Evolutionary conservation across 495 filamentous ascomycete species (phyloP).

Genomic region (Xylaria bambusicola): DNA sequence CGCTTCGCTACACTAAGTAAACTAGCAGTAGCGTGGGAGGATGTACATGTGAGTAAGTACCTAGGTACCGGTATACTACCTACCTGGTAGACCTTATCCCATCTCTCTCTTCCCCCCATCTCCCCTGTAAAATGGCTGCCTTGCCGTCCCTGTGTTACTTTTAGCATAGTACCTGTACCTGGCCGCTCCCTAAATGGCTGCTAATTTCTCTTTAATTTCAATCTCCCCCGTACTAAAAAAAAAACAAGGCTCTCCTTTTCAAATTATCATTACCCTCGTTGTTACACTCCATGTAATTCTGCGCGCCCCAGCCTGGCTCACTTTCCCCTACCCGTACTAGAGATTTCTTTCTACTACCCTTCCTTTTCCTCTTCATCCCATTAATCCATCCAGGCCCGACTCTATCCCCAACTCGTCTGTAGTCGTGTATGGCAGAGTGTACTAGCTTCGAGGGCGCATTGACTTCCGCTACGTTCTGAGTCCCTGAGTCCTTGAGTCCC

Average conservation of each 20-base stretch:
- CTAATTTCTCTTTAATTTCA: slow-evolving; percentile 35
- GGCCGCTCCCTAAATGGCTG: slow-evolving; percentile 33
- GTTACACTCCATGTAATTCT: slow-evolving; percentile 37
- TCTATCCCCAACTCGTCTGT: slow-evolving; percentile 10
- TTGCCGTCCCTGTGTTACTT: not conserved
- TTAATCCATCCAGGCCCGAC: slow-evolving; percentile 19
- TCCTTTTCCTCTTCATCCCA: slow-evolving; percentile 26
- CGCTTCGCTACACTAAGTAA: too few species aligned
- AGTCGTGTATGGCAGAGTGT: slow-evolving; percentile 17
- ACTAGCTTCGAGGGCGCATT: slow-evolving; percentile 29
- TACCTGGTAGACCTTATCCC: too few species aligned
- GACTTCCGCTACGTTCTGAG: slow-evolving; percentile 28
- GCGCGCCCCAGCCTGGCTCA: slow-evolving; percentile 28
- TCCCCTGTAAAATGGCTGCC: slow-evolving; percentile 12
- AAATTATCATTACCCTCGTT: slow-evolving; percentile 37
- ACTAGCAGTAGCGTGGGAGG: too few species aligned
- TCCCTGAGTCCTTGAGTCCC: not conserved
- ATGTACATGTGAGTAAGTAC: too few species aligned
- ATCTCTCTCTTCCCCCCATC: too few species aligned
- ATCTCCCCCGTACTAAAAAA: slow-evolving; percentile 36
- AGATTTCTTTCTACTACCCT: slow-evolving; percentile 20
- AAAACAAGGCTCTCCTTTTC: slow-evolving; percentile 43
- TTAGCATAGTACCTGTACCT: not conserved
- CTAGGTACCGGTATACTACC: too few species aligned
- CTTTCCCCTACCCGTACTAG: slow-evolving; percentile 32